Evolutionary conservation across 2,329 filamentous ascomycete species (phyloP), one percentile per base, ranked within the genome.

Genomic region (Phialophora tarda): DNA sequence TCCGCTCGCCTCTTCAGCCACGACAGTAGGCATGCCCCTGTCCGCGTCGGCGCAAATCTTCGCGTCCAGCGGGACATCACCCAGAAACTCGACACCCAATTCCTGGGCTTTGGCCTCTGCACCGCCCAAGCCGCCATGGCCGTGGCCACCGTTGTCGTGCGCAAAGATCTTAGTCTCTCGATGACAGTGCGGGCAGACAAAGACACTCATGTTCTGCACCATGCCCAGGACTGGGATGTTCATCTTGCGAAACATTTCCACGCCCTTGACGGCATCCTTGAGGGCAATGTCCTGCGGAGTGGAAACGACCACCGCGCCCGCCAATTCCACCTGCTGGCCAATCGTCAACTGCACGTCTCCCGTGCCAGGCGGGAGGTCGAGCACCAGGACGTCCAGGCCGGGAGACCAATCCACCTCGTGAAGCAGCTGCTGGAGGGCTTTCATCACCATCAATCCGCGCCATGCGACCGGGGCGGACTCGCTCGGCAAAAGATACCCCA

Each of bases 291-390:
- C 92, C 77, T 99, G 95, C 2, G 95, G 95, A 0, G 95, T 99
- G 0, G 92, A 95, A 1, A 99, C 89, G 41, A 99, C 91, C 17
- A 98, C 83, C 0, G 76, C 81, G 84, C 93, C 94, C 72, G 96
- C 91, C 2, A 99, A 82, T n/a, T 91, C 83, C 11, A 99, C 84
- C 79, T 97, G 94, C 77, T 99, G 95, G 17, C 92, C 94, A 68
- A 99, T 95, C n/a, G 92, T 97, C 71, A 99, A 83, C 76, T 99
- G 95, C 0, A 94, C 94, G 75, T 99, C 95, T 26, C 95, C 95
- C 0, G 95, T 99, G 2, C 95, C 95, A 0, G 95, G 95, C 0
- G 95, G 95, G 57, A 99, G 80, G 77, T 99, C 95, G 2, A 99
- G 82, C 3, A 99, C 90, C 0, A 99, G 83, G 1, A 98, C 81